Percentiles rank a stretch among this genome's conserved stretches.
These are phyloP conservation scores for Mycena floridula DNA, from an alignment of 768 basidiomycete genomes.

Conservation along the genomic window DNA sequence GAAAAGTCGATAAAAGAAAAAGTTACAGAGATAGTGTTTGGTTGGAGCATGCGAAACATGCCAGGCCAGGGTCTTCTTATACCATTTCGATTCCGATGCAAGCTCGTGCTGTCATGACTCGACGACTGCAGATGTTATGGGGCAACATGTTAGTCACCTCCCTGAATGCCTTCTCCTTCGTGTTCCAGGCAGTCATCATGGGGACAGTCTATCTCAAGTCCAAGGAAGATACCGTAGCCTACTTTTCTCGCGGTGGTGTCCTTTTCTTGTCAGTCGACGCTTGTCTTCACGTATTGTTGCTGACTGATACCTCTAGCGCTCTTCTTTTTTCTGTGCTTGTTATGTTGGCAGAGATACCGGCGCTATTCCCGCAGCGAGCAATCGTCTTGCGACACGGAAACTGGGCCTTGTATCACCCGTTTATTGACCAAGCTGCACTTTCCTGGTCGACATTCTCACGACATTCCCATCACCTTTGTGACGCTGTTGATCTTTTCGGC, in stretches of 20 bases:
- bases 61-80: slow-evolving; percentile 29
- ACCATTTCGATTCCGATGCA: slow-evolving; percentile 39
- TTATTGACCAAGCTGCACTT: slow-evolving; percentile 47
- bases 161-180: slow-evolving; percentile 21
- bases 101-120: slow-evolving; percentile 35
- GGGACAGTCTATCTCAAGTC: slow-evolving; percentile 62
- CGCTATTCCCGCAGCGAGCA: slow-evolving; percentile 48
- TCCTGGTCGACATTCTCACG: slow-evolving; percentile 51
- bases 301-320: slow-evolving; percentile 28
- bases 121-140: slow-evolving; percentile 37
- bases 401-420: slow-evolving; percentile 59
- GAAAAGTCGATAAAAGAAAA: slow-evolving; percentile 32
- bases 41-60: slow-evolving; percentile 44
- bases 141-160: slow-evolving; percentile 23
- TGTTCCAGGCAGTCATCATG: slow-evolving; percentile 44
- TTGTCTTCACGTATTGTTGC: slow-evolving; percentile 1
- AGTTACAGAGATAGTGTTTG: slow-evolving; percentile 42
- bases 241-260: slow-evolving; percentile 70
- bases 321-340: slow-evolving; percentile 53
- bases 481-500: slow-evolving; percentile 40
- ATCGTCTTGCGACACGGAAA: slow-evolving; percentile 51
- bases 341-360: slow-evolving; percentile 59
- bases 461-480: slow-evolving; percentile 50
- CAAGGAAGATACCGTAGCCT: slow-evolving; percentile 49
- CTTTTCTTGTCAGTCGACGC: slow-evolving; percentile 56